These are phyloP conservation scores for Anthracocystis setariae DNA, from an alignment of 1,284 basidiomycete genomes.

Conservation along the genomic window DNA sequence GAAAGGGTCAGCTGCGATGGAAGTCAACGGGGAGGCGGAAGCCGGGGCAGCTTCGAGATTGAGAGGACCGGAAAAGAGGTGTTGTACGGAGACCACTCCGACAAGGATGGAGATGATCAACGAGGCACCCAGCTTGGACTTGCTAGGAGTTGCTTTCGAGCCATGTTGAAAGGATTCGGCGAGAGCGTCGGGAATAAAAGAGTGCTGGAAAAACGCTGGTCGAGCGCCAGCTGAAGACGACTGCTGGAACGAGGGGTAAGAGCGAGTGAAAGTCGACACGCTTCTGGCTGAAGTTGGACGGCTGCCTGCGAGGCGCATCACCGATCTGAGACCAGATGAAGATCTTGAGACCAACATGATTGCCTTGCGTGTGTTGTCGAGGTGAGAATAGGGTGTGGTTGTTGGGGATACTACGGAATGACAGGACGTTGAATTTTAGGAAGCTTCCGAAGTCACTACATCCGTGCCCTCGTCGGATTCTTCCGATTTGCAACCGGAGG, in stretches of 20 bases:
- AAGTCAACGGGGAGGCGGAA: slow-evolving; percentile 8
- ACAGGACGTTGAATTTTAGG: slow-evolving; percentile 1
- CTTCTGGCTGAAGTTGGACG: slow-evolving; percentile 3
- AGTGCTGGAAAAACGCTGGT: slow-evolving; percentile 16
- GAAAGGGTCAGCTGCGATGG: slow-evolving; percentile 5
- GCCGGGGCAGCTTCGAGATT: slow-evolving; percentile 22
- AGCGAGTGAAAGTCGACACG: slow-evolving; percentile 19
- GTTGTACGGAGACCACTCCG: slow-evolving; percentile 10
- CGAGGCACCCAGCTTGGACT: not conserved
- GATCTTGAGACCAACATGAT: slow-evolving; percentile 7
- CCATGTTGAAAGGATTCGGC: not conserved
- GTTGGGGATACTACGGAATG: too few relatives aligned
- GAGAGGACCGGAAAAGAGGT: slow-evolving; percentile 6
- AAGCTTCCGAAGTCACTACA: not conserved
- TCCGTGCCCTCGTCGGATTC: not conserved
- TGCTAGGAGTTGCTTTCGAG: not conserved
- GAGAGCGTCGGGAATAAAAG: slow-evolving; percentile 11
- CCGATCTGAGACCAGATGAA: not conserved
- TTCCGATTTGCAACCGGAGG: not conserved
- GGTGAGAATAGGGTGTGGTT: too few relatives aligned
- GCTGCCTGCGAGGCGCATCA: not conserved
- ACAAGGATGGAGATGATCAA: slow-evolving; percentile 6
- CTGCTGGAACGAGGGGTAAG: slow-evolving; percentile 22
- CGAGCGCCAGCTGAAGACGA: not conserved
- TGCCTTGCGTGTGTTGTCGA: not conserved